Conservation (phyloP, 805 yeast genomes). For the Metschnikowia reukaufii region DNA sequence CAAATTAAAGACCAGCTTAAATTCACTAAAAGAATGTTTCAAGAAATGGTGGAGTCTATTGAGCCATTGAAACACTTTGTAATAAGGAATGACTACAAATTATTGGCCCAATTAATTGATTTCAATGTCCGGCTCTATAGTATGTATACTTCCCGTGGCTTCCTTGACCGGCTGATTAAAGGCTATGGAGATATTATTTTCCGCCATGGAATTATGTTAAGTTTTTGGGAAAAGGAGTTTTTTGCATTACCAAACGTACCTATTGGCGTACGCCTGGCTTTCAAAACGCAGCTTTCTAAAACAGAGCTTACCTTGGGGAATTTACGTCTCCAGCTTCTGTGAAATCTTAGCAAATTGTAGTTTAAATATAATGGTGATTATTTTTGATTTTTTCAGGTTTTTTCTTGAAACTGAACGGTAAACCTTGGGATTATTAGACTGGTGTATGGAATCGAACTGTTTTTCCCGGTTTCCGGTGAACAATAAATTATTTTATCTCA, state of each 20-base stretch:
- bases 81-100: not conserved
- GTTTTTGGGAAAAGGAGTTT: slow-evolving; percentile 1
- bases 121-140: not conserved
- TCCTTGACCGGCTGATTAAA: not conserved
- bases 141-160: not conserved
- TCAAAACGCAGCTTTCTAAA: not conserved
- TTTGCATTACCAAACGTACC: not conserved
- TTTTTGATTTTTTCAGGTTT: too few species aligned
- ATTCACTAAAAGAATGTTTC: not conserved
- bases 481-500: too few species aligned
- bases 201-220: not conserved
- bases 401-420: too few species aligned
- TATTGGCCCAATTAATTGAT: slow-evolving; percentile 1
- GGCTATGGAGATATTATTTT: not conserved
- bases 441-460: too few species aligned
- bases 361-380: too few species aligned
- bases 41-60: not conserved
- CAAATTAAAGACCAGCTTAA: not conserved
- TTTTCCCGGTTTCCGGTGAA: too few species aligned
- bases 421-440: too few species aligned
- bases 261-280: not conserved
- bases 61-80: slow-evolving; percentile 2
- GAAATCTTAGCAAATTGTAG: not conserved
- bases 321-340: not conserved
- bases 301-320: not conserved